phyloP scores from a whole-genome alignment of 148 eudicot genomes.

The Vaccinium macrocarpon region DNA sequence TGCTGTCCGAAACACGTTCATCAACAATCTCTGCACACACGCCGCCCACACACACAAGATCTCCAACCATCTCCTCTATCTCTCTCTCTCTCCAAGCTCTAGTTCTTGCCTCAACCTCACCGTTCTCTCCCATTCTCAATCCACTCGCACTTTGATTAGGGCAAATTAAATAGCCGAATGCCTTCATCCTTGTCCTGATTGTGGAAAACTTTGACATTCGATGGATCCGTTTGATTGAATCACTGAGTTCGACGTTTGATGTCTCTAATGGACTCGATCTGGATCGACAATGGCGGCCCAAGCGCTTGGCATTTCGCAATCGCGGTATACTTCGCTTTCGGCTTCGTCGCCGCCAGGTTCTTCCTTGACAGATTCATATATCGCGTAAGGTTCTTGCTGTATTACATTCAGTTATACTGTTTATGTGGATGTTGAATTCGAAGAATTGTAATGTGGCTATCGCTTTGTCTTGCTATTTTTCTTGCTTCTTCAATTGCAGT shows the following conservation, averaged over 20 bases:
- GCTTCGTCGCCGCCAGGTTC: slow-evolving; percentile 62
- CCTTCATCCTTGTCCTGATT: not conserved
- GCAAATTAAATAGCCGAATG: not conserved
- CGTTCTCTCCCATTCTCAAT: not conserved
- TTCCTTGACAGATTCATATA: slow-evolving; percentile 68
- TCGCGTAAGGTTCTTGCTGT: slow-evolving; percentile 55
- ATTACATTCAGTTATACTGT: not conserved
- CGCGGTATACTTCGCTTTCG: slow-evolving; percentile 57
- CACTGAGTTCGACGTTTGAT: slow-evolving; percentile 12
- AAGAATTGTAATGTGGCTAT: not conserved
- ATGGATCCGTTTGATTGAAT: slow-evolving; percentile 16
- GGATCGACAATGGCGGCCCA: slow-evolving; percentile 33
- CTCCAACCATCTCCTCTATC: not conserved
- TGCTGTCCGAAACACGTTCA: no score
- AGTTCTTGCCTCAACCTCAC: not conserved
- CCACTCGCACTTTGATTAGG: slow-evolving; percentile 4
- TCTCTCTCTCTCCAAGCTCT: not conserved
- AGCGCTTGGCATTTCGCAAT: slow-evolving; percentile 48
- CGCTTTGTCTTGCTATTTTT: not conserved
- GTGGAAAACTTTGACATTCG: not conserved
- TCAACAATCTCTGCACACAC: no score
- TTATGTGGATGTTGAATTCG: not conserved
- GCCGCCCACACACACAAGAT: not conserved
- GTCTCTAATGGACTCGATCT: slow-evolving; percentile 54
- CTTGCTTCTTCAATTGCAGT: not conserved